Evolutionary conservation across 148 eudicot species (phyloP), one percentile per base, ranked within the genome.

Genomic region (Amaranthus palmeri): DNA sequence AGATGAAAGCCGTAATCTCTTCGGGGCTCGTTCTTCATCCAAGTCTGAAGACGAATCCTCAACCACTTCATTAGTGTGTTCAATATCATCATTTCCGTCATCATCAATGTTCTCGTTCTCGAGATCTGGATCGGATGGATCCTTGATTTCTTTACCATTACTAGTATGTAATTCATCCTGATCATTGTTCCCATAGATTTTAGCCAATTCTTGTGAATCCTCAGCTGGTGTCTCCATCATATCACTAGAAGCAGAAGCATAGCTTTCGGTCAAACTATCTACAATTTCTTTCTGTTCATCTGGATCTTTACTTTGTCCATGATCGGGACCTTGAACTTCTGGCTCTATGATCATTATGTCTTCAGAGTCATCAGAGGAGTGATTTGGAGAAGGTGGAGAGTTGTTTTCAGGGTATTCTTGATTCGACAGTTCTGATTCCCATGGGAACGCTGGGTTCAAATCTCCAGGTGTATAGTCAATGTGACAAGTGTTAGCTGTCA

Each of bases 201-300:
- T 63, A 76, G 78, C 78, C 68, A 77, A 55, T 52, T 74, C 67
- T 59, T 77, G 78, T 54, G 82, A 73, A 40, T 79, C 81, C 61
- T 79, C 81, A 41, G 81, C 83, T 10, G 81, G 83, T 57, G 79
- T 79, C 61, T 76, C 85, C 47, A 78, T 71, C 70, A 84, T 79
- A 73, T 77, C 87, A 77, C 76, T 74, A 44, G 88, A 75, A 72
- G 80, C 85, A 70, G 86, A 81, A 51, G 61, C 79, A 57, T 78
- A 75, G 68, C 78, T 71, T 62, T 83, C 81, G 4, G 81, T 75
- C 71, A 76, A 36, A 66, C 69, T 68, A 68, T 81, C 85, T 10
- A 52, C 13, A 13, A 64, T 73, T 50, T 65, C 85, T 41, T 49
- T 25, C 2, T 82, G 72, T 54, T 73, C 81, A 78, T 73, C 70